Evolutionary conservation across 768 basidiomycete species (phyloP).

Genomic region (Phallus indusiatus): DNA sequence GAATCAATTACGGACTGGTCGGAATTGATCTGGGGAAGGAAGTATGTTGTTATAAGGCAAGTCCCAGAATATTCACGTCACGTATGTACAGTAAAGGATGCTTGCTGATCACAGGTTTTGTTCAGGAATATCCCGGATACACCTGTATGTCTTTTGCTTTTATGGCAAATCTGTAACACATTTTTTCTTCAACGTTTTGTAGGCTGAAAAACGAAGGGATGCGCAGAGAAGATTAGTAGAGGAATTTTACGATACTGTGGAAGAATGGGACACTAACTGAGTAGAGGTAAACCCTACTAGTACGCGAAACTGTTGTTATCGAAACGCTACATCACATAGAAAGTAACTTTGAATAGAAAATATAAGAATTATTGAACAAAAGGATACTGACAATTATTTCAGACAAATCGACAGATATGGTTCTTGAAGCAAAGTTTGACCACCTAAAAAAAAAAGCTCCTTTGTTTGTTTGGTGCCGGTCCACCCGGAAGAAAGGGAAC

Average conservation of each 20-base stretch:
- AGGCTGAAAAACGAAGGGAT: slow-evolving; percentile 54
- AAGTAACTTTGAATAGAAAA: no score
- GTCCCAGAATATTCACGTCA: neutral
- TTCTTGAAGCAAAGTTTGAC: no score
- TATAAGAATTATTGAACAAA: no score
- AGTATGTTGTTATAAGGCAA: slow-evolving; percentile 57
- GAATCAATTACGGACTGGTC: slow-evolving; percentile 42
- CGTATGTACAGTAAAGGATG: neutral
- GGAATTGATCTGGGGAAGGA: slow-evolving; percentile 54
- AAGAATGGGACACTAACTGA: slow-evolving; percentile 31
- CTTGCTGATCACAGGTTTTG: neutral
- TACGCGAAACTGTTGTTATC: neutral
- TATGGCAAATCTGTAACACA: neutral
- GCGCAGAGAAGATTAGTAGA: slow-evolving; percentile 72
- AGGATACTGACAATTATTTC: no score
- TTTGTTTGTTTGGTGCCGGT: no score
- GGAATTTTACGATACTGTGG: slow-evolving; percentile 80
- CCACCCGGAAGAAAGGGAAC: no score
- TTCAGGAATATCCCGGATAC: slow-evolving; percentile 54
- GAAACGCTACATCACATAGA: neutral
- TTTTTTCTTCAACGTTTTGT: slow-evolving; percentile 4
- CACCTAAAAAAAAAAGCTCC: no score
- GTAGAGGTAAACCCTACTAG: neutral
- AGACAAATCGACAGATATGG: no score
- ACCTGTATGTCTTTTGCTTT: slow-evolving; percentile 27